phyloP scores from a whole-genome alignment of 2,329 filamentous ascomycete species.

The Ophiostoma tasmaniense region DNA sequence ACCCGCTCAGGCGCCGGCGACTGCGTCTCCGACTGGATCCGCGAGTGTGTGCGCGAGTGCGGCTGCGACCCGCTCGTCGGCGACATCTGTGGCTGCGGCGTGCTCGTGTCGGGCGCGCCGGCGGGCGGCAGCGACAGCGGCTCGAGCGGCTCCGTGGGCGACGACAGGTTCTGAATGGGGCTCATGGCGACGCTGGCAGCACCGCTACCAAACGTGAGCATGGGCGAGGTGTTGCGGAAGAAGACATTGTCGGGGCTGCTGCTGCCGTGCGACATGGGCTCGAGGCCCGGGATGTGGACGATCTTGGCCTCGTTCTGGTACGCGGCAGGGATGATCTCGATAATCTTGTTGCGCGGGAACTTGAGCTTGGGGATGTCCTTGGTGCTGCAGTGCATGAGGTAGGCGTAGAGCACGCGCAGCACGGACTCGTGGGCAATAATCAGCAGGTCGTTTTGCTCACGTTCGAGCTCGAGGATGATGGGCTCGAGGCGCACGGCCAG shows the following conservation, averaged over 20 bases:
- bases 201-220: slow-evolving; percentile 71
- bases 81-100: not conserved
- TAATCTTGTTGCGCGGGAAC: slow-evolving; percentile 94
- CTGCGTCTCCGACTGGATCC: not conserved
- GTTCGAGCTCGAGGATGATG: slow-evolving; percentile 93
- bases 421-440: slow-evolving; percentile 98
- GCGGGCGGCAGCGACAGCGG: slow-evolving; percentile 19
- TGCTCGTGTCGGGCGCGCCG: not conserved
- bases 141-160: slow-evolving; percentile 36
- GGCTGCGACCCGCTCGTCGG: slow-evolving; percentile 10
- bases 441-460: slow-evolving; percentile 93
- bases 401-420: slow-evolving; percentile 91
- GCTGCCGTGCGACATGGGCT: slow-evolving; percentile 24
- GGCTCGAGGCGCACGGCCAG: slow-evolving; percentile 95
- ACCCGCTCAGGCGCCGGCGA: slow-evolving; percentile 37
- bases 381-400: slow-evolving; percentile 96
- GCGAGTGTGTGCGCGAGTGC: not conserved
- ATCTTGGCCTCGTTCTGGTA: slow-evolving; percentile 95
- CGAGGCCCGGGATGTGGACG: slow-evolving; percentile 68
- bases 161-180: slow-evolving; percentile 42
- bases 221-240: slow-evolving; percentile 61
- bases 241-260: slow-evolving; percentile 20
- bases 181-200: slow-evolving; percentile 38
- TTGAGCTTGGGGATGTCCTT: slow-evolving; percentile 86
- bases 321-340: slow-evolving; percentile 94